These are phyloP conservation scores for Plasmopara muralis DNA, from an alignment of 352 stramenopile genomes.

Conservation along the genomic window DNA sequence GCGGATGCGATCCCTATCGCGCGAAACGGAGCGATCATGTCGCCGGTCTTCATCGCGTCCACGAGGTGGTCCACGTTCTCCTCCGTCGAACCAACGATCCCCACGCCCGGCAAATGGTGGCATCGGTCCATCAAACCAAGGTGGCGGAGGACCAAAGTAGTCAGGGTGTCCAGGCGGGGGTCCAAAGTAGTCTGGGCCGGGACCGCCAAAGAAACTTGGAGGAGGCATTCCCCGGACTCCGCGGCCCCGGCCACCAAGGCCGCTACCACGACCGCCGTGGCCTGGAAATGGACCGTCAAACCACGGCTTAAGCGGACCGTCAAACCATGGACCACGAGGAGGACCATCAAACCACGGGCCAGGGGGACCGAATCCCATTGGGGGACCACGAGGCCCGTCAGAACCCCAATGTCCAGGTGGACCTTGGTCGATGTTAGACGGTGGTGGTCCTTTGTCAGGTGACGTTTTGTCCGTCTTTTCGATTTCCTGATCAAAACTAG, in stretches of 20 bases:
- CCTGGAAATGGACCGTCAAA: conserved; percentile 73
- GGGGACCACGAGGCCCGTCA: conserved; percentile 34
- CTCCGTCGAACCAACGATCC: conserved; percentile 34
- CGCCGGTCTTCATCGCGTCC: conserved; percentile 39
- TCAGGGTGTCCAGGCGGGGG: conserved; percentile 64
- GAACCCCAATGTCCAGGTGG: conserved; percentile 22
- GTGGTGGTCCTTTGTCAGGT: conserved; percentile 15
- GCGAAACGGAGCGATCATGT: conserved; percentile 33
- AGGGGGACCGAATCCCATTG: conserved; percentile 49
- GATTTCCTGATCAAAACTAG: conserved; percentile 7
- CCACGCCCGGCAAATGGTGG: conserved; percentile 43
- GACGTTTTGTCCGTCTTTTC: conserved; percentile 23
- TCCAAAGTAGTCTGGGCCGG: conserved; percentile 67
- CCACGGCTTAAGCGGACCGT: conserved; percentile 63
- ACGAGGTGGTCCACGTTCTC: conserved; percentile 26
- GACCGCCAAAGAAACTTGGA: conserved; percentile 62
- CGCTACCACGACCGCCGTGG: conserved; percentile 27
- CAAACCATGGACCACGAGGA: conserved; percentile 56
- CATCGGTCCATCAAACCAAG: conserved; percentile 61
- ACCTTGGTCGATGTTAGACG: conserved; percentile 25
- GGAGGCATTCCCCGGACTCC: conserved; percentile 39
- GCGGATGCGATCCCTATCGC: conserved; percentile 25
- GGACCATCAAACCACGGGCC: conserved; percentile 71
- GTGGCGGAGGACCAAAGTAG: conserved; percentile 63
- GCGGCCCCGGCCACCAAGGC: conserved; percentile 34